A percentile compares a stretch with the other conserved stretches of the same genome.
Conservation (phyloP, 208 protist genomes). For the Angomonas deanei region DNA sequence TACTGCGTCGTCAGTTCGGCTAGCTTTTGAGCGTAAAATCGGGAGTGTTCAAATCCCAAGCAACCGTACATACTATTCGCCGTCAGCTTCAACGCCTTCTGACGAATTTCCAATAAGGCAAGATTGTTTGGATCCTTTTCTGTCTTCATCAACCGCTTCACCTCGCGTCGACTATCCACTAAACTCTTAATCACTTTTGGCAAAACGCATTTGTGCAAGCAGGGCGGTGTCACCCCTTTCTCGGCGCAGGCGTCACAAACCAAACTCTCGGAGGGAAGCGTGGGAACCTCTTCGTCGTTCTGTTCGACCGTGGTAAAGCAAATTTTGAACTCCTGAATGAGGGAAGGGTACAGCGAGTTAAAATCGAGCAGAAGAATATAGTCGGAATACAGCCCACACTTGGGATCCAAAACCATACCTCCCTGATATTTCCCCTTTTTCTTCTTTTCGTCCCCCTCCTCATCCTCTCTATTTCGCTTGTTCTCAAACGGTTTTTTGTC, state of each 20-base stretch:
- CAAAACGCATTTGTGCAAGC: slow-evolving; percentile 85
- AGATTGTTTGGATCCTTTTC: slow-evolving; percentile 79
- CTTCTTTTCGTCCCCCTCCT: slow-evolving; percentile 65
- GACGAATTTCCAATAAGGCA: slow-evolving; percentile 94
- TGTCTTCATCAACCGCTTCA: slow-evolving; percentile 93
- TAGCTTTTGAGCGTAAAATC: slow-evolving; percentile 98
- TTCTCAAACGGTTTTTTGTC: slow-evolving; percentile 85
- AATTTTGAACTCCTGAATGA: slow-evolving; percentile 99
- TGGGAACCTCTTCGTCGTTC: slow-evolving; percentile 30
- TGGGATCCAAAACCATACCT: slow-evolving; percentile 97
- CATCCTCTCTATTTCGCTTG: slow-evolving; percentile 30
- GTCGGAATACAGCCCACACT: slow-evolving; percentile 97
- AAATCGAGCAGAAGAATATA: slow-evolving; percentile 99
- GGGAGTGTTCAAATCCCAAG: slow-evolving; percentile 97
- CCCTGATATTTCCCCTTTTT: slow-evolving; percentile 90
- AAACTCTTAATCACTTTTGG: slow-evolving; percentile 95
- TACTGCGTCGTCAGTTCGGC: slow-evolving; percentile 97
- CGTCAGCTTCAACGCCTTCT: slow-evolving; percentile 98
- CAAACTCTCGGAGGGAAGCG: slow-evolving; percentile 70
- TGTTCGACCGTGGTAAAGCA: slow-evolving; percentile 99
- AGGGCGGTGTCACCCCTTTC: slow-evolving; percentile 52
- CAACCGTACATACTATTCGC: slow-evolving; percentile 99
- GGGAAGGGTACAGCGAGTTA: slow-evolving; percentile 99
- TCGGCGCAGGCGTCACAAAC: slow-evolving; percentile 67
- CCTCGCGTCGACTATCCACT: slow-evolving; percentile 91